phyloP scores from a whole-genome alignment of 176 grass and related monocot genomes.

The Oryza longistaminata region DNA sequence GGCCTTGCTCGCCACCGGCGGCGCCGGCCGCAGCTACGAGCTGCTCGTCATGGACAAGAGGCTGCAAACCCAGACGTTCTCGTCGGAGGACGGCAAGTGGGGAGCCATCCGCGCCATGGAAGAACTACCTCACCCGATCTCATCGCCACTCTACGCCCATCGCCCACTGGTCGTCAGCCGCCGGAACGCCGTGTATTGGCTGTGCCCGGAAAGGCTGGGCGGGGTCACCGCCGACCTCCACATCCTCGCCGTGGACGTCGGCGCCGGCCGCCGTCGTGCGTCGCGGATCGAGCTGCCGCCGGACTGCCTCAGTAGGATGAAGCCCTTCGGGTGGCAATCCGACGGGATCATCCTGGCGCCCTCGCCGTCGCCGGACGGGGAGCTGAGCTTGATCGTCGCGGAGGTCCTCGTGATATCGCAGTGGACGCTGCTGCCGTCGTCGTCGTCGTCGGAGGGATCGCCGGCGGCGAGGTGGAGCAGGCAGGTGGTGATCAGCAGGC shows the following conservation, averaged over 20 bases:
- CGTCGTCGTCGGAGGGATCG: too few species aligned
- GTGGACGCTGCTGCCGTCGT: neutral
- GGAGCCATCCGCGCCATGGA: neutral
- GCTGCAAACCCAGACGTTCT: neutral
- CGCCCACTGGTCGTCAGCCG: neutral
- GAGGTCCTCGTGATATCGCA: neutral
- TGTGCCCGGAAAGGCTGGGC: neutral
- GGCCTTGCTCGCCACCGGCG: conserved; percentile 3
- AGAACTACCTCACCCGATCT: too few species aligned
- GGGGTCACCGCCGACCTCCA: neutral
- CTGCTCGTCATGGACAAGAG: neutral
- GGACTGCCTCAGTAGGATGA: neutral
- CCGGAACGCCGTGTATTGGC: neutral
- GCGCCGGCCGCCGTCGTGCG: neutral
- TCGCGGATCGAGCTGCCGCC: neutral
- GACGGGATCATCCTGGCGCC: neutral
- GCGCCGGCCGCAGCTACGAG: neutral
- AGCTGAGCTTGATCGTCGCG: neutral
- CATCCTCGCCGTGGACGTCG: neutral
- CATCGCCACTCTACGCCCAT: too few species aligned
- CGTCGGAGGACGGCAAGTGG: neutral
- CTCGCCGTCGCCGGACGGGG: neutral
- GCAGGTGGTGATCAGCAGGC: neutral
- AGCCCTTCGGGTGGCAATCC: accelerated
- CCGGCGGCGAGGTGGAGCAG: neutral